Conservation (phyloP, 257 asterid species). For the Ballota nigra region DNA sequence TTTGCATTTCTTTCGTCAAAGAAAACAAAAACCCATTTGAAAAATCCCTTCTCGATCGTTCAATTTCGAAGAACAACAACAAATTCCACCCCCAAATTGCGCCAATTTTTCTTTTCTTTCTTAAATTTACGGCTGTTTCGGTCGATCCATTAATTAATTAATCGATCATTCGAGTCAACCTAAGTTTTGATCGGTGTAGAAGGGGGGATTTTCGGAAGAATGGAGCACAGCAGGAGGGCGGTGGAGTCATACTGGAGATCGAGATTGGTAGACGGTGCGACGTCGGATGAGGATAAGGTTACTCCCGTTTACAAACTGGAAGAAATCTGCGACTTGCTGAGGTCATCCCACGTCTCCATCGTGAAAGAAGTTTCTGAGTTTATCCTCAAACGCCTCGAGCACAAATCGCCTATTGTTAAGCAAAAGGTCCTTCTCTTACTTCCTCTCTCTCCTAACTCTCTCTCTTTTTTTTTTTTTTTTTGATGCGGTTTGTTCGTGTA, state of each 20-base stretch:
- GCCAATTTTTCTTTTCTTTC: background rate
- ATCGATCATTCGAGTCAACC: constrained; percentile 21
- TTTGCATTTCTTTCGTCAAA: background rate
- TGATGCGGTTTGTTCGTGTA: background rate
- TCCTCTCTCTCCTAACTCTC: background rate
- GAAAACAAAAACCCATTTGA: constrained; percentile 12
- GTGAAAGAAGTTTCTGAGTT: constrained; percentile 88
- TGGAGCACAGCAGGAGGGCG: constrained; percentile 98
- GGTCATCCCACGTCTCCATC: constrained; percentile 74
- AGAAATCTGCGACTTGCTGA: constrained; percentile 83
- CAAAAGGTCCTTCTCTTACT: constrained; percentile 53
- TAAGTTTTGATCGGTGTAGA: constrained; percentile 26
- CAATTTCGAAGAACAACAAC: background rate
- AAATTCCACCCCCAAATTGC: constrained; percentile 19
- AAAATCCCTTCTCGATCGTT: constrained; percentile 14
- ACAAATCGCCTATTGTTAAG: constrained; percentile 86
- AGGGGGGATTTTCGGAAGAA: constrained; percentile 23
- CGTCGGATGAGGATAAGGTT: constrained; percentile 95
- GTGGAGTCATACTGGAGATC: constrained; percentile 99
- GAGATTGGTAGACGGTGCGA: constrained; percentile 75
- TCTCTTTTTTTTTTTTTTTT: too few species aligned
- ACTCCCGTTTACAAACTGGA: constrained; percentile 95
- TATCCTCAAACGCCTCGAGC: constrained; percentile 89
- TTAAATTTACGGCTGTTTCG: background rate
- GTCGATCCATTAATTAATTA: constrained; percentile 19